These are phyloP conservation scores for Aspergillus pseudonomiae DNA, from an alignment of 2,329 filamentous ascomycete genomes.

Conservation along the genomic window DNA sequence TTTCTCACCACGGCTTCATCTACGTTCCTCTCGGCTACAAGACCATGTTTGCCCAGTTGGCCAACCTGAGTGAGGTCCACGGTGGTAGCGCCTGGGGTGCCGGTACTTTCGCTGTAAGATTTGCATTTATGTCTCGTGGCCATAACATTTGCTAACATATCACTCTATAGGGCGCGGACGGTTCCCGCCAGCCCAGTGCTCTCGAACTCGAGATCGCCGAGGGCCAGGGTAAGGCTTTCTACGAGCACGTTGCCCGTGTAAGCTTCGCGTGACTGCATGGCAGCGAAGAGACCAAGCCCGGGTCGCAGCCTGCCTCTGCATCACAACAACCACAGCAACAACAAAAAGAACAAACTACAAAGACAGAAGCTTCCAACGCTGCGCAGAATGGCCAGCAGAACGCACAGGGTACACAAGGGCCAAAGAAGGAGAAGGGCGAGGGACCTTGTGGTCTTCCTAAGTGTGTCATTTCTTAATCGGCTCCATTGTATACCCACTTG, in stretches of 20 bases:
- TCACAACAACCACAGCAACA: conserved; percentile 18
- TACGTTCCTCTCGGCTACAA: conserved; percentile 95
- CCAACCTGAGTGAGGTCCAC: conserved; percentile 76
- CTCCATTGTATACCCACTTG: conserved; percentile 13
- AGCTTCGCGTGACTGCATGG: conserved; percentile 78
- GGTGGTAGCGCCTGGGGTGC: conserved; percentile 92
- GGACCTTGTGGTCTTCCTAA: conserved; percentile 75
- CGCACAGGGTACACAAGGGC: conserved; percentile 30
- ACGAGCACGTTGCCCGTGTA: conserved; percentile 72
- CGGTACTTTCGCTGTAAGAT: conserved; percentile 76
- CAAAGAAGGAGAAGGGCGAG: conserved; percentile 56
- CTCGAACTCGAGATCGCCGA: conserved; percentile 79
- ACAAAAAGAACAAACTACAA: conserved; percentile 21
- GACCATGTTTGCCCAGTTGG: conserved; percentile 70
- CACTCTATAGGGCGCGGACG: conserved; percentile 61
- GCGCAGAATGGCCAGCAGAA: conserved; percentile 31
- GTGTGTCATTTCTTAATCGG: conserved; percentile 65
- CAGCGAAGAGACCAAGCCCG: conserved; percentile 40
- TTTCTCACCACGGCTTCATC: conserved; percentile 91
- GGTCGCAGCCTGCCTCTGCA: conserved; percentile 32
- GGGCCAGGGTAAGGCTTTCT: conserved; percentile 85
- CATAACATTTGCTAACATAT: neutral
- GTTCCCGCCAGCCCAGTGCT: conserved; percentile 75
- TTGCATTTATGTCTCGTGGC: neutral
- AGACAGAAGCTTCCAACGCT: conserved; percentile 19